Base-by-base conservation (phyloP, 257 asterid genomes). In the Rehmannia glutinosa region DNA sequence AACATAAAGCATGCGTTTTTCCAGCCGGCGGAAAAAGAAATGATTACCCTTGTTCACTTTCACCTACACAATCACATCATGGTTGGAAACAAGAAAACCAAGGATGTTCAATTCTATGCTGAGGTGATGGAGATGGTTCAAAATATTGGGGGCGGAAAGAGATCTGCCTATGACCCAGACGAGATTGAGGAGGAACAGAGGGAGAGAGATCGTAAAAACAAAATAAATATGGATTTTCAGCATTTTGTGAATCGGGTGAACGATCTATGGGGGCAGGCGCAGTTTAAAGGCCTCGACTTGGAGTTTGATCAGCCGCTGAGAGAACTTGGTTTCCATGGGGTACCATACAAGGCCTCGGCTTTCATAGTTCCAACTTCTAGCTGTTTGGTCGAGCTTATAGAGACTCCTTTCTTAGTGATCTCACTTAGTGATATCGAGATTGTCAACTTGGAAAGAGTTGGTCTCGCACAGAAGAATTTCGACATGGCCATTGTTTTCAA, bases 61-160 rank as follows among this genome's bases (percentile, higher is more conserved):
- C 95, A 89, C 72, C 76, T 89, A 20, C 95, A 86, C 77, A 73
- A 89, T 56, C 92, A 84, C 79, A 89, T 89, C 3, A 89, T 86
- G 95, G 92, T 89, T 47, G 90, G 96, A 32, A 89, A 75, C 78
- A 86, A 77, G 83, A 88, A 84, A 70, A 80, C 89, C 45, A 88
- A 88, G 77, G 96, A 88, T 43, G 89, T 83, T 6, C 96, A 88
- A 35, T 88, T 88, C 70, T 88, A 83, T 52, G 80, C 77, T 3
- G 96, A 89, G 78, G 96, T 89, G 49, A 89, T 89, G 96, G 95
- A 89, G 71, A 84, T 78, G 74, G 96, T 86, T 35, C 96, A 89
- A 60, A 79, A 83, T 15, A 81, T 86, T 51, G 88, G 96, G 0
- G 84, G 88, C 62, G 86, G 92, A 19, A 86, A 82, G 78, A 76